Evolutionary conservation across 805 yeast species (phyloP).

Genomic region (Komagataella pastoris): DNA sequence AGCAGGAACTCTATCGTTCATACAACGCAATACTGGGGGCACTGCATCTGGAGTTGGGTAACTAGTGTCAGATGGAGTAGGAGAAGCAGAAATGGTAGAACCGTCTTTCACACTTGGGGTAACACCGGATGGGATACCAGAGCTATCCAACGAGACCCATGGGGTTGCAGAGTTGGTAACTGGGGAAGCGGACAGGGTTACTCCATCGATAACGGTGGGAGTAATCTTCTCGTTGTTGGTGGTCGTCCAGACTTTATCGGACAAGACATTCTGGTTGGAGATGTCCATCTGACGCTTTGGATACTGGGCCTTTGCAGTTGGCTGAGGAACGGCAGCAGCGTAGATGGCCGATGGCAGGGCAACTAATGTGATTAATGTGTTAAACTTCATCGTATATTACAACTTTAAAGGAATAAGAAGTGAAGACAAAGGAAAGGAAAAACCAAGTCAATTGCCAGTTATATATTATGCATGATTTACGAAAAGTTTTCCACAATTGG

Average conservation of each 20-base stretch:
- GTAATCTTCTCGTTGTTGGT: conserved; percentile 15
- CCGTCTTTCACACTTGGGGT: conserved; percentile 25
- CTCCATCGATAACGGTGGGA: conserved; percentile 38
- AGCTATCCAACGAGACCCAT: conserved; percentile 29
- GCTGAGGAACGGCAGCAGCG: not conserved
- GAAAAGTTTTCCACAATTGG: not conserved
- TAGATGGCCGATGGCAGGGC: not conserved
- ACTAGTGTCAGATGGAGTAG: conserved; percentile 21
- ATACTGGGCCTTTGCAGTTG: not conserved
- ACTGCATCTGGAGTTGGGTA: conserved; percentile 23
- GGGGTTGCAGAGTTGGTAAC: conserved; percentile 20
- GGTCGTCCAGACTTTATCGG: conserved; percentile 19
- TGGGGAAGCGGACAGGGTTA: conserved; percentile 30
- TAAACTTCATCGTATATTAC: not conserved
- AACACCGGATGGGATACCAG: conserved; percentile 27
- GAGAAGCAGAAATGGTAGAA: conserved; percentile 24
- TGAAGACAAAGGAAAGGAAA: not conserved
- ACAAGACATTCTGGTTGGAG: not conserved
- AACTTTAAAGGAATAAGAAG: not conserved
- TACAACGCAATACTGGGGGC: conserved; percentile 31
- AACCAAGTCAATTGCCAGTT: not conserved
- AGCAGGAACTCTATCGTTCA: conserved; percentile 25
- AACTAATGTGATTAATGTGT: not conserved
- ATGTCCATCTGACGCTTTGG: not conserved
- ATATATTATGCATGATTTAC: not conserved